phyloP scores from a whole-genome alignment of 495 filamentous ascomycete species.

The Aspergillus affinis region DNA sequence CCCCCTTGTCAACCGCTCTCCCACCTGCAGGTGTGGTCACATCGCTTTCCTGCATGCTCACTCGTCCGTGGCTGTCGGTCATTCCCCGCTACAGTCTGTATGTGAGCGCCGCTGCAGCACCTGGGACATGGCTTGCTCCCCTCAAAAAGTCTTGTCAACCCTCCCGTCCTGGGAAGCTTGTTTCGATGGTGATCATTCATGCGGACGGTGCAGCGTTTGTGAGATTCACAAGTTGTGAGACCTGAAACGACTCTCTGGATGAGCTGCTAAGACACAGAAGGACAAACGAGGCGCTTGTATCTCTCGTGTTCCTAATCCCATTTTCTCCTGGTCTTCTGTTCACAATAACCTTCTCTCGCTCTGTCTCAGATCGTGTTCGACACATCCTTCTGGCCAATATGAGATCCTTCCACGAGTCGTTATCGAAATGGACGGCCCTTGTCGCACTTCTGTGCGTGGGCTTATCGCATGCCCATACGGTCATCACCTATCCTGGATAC shows the following conservation, averaged over 20 bases:
- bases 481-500: constrained; percentile 93
- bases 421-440: constrained; percentile 50
- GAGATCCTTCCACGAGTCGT: constrained; percentile 30
- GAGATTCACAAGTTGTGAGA: constrained; percentile 1
- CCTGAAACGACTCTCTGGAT: constrained; percentile 6
- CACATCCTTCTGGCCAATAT: constrained; percentile 20
- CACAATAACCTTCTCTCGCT: not conserved
- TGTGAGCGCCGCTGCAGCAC: constrained; percentile 15
- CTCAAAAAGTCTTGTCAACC: constrained; percentile 41
- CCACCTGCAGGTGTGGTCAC: constrained; percentile 39
- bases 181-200: constrained; percentile 26
- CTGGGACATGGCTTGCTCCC: constrained; percentile 21
- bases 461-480: constrained; percentile 71
- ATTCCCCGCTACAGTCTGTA: constrained; percentile 17
- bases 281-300: constrained; percentile 13
- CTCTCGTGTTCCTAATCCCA: constrained; percentile 9
- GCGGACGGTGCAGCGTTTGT: not conserved
- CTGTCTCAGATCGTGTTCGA: not conserved
- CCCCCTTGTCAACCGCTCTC: constrained; percentile 18
- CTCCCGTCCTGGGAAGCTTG: constrained; percentile 33
- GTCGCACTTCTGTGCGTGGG: constrained; percentile 49
- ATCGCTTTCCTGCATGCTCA: constrained; percentile 32
- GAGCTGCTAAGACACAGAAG: constrained; percentile 3
- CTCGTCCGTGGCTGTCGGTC: constrained; percentile 27
- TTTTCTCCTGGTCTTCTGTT: not conserved